Evolutionary conservation across 2,329 filamentous ascomycete genomes (phyloP), one percentile per base, ranked within the genome.

Genomic region (Ceratocystis albifundus): DNA sequence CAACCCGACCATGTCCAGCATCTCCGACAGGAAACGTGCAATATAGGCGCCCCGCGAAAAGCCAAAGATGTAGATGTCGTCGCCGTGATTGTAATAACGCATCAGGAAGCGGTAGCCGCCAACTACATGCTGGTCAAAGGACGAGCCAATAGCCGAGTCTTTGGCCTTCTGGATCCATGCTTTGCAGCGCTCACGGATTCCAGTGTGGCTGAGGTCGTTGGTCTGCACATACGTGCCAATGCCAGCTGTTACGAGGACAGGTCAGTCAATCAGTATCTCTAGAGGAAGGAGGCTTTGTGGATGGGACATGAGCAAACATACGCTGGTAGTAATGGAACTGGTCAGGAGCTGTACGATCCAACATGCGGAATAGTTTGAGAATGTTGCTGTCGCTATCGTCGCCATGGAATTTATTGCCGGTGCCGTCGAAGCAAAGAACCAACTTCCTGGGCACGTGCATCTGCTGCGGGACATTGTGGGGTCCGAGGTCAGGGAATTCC

Each of bases 91-190:
- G 72, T 89, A 89, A 73, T 86, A 88, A 20, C 85, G 82, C 86
- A 90, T 89, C 59, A 90, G 78, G 73, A 92, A 90, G 65, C 86
- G 85, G 75, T 94, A 94, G 0, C 88, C 89, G 6, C 86, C 89
- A 70, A 94, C 88, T 10, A 94, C 89, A 75, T 94, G 89, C 66
- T 90, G 82, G 70, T 88, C 88, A 69, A 95, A 93, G 0, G 87
- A 90, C 0, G 87, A 88, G 1, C 90, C 90, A 68, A 95, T 75
- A 8, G 89, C 89, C 2, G 87, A 89, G 74, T 94, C 89, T 70
- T 90, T 90, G 68, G 87, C 85, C 70, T 89, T 89, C 55, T 80
- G 76, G 71, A 86, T 88, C 83, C 85, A 88, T 7, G 84, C 86
- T 69, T 80, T 81, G 66, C 88, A 71, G 15, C 84, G 80, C 5